A percentile compares a stretch with the other conserved stretches of the same genome.
Evolutionary conservation across 345 rosid genomes (phyloP).

Genomic region (Eucalyptus tenuipes): DNA sequence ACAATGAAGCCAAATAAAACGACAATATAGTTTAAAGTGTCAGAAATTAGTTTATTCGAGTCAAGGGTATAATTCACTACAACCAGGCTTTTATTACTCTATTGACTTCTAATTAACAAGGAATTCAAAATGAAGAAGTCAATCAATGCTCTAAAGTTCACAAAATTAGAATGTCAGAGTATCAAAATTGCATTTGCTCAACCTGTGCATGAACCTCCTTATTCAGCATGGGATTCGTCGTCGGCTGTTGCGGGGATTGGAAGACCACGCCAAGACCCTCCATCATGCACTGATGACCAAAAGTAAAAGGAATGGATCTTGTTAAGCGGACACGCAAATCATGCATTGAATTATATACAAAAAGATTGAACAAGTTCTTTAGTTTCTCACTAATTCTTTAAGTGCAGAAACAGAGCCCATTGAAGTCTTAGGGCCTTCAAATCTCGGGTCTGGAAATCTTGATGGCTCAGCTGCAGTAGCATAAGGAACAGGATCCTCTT

Average conservation of each 20-base stretch:
- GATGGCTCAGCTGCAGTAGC: slow-evolving; percentile 44
- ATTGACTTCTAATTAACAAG: neutral
- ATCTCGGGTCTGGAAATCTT: slow-evolving; percentile 51
- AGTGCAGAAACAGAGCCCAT: slow-evolving; percentile 61
- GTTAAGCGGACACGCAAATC: neutral
- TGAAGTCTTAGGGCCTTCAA: slow-evolving; percentile 49
- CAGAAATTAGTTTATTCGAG: neutral
- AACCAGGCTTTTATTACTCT: neutral
- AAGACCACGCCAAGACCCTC: slow-evolving; percentile 69
- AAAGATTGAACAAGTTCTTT: neutral
- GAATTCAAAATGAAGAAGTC: neutral
- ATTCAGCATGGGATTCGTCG: slow-evolving; percentile 43
- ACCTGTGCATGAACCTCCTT: slow-evolving; percentile 90
- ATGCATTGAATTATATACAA: neutral
- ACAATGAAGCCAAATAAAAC: neutral
- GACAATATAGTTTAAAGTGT: neutral
- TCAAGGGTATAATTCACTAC: neutral
- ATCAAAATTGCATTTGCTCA: neutral
- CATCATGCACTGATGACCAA: slow-evolving; percentile 43
- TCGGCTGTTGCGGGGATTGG: slow-evolving; percentile 40
- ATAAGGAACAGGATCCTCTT: slow-evolving; percentile 41
- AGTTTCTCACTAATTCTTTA: slow-evolving; percentile 70
- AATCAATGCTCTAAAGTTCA: neutral
- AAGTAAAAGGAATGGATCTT: neutral
- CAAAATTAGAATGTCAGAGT: neutral